These are phyloP conservation scores for Geranium incanum DNA, from an alignment of 441 rosid species.

Conservation along the genomic window DNA sequence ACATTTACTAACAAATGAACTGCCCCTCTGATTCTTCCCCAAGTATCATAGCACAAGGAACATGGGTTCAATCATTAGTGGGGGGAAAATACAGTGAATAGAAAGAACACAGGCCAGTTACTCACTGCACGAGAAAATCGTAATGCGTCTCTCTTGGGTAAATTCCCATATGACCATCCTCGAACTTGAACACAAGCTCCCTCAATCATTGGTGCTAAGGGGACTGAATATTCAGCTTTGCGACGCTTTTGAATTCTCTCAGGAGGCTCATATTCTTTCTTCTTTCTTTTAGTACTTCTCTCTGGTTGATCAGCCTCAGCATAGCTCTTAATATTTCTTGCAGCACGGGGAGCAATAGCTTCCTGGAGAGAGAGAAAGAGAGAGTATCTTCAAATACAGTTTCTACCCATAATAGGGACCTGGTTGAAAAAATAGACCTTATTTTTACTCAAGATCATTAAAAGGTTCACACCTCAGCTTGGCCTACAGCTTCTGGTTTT, in stretches of 20 bases:
- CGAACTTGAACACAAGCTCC: conserved; percentile 95
- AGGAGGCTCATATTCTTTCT: conserved; percentile 64
- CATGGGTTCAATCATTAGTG: background rate
- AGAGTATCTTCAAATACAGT: background rate
- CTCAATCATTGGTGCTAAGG: conserved; percentile 63
- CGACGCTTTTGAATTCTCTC: conserved; percentile 75
- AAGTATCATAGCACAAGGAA: background rate
- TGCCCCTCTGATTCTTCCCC: background rate
- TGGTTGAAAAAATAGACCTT: background rate
- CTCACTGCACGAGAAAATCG: conserved; percentile 63
- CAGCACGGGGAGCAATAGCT: conserved; percentile 93
- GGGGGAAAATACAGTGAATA: background rate
- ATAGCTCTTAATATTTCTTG: conserved; percentile 85
- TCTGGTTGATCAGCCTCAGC: conserved; percentile 63
- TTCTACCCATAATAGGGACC: background rate
- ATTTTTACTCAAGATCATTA: background rate
- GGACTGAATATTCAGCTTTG: conserved; percentile 59
- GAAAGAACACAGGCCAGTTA: background rate
- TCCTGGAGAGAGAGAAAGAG: conserved; percentile 36
- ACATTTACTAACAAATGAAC: background rate
- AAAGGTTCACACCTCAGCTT: conserved; percentile 63
- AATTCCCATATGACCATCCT: conserved; percentile 94
- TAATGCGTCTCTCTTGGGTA: conserved; percentile 93
- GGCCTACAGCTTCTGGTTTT: conserved; percentile 82
- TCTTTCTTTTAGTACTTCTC: conserved; percentile 72